These are phyloP conservation scores for Claviceps digitariae DNA, from an alignment of 2,329 filamentous ascomycete species.

Conservation along the genomic window DNA sequence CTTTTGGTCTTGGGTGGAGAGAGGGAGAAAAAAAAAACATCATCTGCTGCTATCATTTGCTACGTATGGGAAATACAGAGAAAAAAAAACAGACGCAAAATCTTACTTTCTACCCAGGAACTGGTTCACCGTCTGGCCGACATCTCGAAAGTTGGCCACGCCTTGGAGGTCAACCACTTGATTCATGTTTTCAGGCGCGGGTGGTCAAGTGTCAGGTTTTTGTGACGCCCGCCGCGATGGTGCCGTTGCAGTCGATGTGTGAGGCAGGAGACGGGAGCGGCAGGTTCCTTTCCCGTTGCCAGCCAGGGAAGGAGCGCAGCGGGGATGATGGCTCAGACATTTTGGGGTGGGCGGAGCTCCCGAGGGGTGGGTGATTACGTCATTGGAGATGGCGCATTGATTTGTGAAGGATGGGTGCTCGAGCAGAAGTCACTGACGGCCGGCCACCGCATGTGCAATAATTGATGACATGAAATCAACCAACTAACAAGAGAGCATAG, in stretches of 20 bases:
- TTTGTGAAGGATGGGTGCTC: no score
- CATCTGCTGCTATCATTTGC: not conserved
- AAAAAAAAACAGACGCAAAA: not conserved
- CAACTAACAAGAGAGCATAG: no score
- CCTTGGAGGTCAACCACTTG: conserved; percentile 10
- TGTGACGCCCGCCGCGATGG: not conserved
- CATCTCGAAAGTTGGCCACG: conserved; percentile 65
- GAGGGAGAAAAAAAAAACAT: no score
- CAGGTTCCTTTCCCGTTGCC: not conserved
- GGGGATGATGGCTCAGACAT: not conserved
- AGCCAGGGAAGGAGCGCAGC: not conserved
- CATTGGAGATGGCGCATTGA: not conserved
- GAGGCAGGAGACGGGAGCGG: not conserved
- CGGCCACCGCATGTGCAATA: no score
- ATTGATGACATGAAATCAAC: no score
- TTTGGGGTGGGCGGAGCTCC: not conserved
- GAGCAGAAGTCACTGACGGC: no score
- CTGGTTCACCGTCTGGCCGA: conserved; percentile 52
- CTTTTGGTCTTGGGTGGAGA: no score
- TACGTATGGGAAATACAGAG: no score
- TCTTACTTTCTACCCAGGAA: conserved; percentile 39
- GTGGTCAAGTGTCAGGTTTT: not conserved
- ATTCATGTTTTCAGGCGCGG: not conserved
- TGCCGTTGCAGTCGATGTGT: no score
- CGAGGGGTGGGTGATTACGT: not conserved